Conservation (phyloP, 2,329 filamentous ascomycete genomes). For the Xylariaceae sp. region DNA sequence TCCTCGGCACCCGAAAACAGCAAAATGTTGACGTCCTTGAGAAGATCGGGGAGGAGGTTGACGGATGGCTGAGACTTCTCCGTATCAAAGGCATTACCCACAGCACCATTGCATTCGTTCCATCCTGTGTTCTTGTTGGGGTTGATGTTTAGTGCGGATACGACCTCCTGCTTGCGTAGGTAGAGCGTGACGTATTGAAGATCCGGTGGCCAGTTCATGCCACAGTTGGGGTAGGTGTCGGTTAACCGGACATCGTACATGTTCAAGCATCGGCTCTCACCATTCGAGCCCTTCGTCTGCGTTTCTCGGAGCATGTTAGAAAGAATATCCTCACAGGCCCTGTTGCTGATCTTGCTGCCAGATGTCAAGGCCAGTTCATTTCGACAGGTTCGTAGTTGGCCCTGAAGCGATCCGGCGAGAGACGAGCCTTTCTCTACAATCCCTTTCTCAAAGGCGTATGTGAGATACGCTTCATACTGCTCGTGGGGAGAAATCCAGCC, state of each 20-base stretch:
- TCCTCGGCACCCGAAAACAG: slow-evolving; percentile 93
- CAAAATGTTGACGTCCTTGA: slow-evolving; percentile 71
- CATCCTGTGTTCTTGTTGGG: slow-evolving; percentile 78
- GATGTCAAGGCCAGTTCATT: slow-evolving; percentile 50
- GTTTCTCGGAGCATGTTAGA: slow-evolving; percentile 65
- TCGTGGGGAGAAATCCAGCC: slow-evolving; percentile 91
- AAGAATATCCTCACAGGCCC: slow-evolving; percentile 71
- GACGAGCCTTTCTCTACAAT: slow-evolving; percentile 65
- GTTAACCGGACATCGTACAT: slow-evolving; percentile 94
- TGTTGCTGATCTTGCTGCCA: slow-evolving; percentile 59
- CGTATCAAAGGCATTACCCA: slow-evolving; percentile 65
- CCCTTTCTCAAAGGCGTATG: slow-evolving; percentile 71
- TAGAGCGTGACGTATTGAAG: slow-evolving; percentile 73
- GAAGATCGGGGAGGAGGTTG: slow-evolving; percentile 68
- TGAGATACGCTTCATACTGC: slow-evolving; percentile 83
- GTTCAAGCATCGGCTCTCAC: slow-evolving; percentile 66
- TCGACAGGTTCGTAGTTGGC: slow-evolving; percentile 63
- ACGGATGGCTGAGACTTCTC: slow-evolving; percentile 67
- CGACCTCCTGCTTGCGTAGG: slow-evolving; percentile 74
- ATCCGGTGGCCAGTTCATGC: slow-evolving; percentile 98
- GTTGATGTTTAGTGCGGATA: slow-evolving; percentile 75
- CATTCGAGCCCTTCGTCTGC: slow-evolving; percentile 44
- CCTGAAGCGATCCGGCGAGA: slow-evolving; percentile 59
- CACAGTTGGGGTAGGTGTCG: slow-evolving; percentile 77
- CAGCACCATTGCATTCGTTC: slow-evolving; percentile 81